These are phyloP conservation scores for Hamamelis virginiana DNA, from an alignment of 164 flowering plant species.

Conservation along the genomic window DNA sequence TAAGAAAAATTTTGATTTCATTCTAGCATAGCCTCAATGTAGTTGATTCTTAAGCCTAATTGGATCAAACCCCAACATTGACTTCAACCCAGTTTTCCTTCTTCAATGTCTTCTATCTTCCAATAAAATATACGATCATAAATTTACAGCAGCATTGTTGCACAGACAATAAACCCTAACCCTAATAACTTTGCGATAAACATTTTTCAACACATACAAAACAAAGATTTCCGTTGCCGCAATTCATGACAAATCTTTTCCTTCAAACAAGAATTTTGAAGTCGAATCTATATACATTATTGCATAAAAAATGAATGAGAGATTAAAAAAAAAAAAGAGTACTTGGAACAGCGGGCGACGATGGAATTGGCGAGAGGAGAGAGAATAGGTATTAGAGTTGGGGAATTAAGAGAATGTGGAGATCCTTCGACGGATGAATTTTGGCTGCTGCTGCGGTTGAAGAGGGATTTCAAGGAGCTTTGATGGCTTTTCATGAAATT, in stretches of 20 bases:
- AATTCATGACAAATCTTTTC: neutral
- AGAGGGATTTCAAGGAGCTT: conserved; percentile 26
- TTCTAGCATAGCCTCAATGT: no score
- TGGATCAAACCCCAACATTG: no score
- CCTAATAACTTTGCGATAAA: no score
- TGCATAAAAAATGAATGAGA: neutral
- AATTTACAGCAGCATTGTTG: no score
- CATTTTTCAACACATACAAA: no score
- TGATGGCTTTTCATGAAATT: conserved; percentile 28
- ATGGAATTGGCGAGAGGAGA: conserved; percentile 48
- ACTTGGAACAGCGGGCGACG: conserved; percentile 57
- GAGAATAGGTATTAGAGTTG: conserved; percentile 40
- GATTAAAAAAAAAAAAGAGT: neutral
- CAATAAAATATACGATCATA: no score
- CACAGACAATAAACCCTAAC: no score
- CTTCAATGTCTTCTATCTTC: no score
- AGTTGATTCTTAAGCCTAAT: no score
- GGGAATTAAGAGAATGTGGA: conserved; percentile 11
- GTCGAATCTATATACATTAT: neutral
- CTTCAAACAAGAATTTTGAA: neutral
- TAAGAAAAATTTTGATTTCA: no score
- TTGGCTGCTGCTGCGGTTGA: conserved; percentile 18
- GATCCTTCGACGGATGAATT: conserved; percentile 13
- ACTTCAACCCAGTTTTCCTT: no score
- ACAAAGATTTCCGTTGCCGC: no score